Evolutionary conservation across 2,329 filamentous ascomycete species (phyloP).

Genomic region (Capronia epimyces): DNA sequence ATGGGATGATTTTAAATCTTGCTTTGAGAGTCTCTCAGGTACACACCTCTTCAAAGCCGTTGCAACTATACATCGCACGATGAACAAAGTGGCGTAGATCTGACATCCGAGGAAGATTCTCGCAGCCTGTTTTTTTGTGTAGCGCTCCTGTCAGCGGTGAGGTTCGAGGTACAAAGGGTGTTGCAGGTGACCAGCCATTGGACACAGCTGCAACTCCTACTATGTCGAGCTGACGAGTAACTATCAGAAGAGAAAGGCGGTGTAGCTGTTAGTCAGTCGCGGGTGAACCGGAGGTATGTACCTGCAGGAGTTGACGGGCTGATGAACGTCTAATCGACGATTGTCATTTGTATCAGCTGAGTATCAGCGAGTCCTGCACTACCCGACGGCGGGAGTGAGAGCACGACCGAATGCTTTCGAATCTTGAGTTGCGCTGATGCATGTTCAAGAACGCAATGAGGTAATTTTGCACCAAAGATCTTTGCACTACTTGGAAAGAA

Average conservation of each 20-base stretch:
- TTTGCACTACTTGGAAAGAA: slow-evolving; percentile 6
- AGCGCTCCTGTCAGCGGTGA: slow-evolving; percentile 10
- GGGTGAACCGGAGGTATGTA: neutral
- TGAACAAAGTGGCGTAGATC: slow-evolving; percentile 1
- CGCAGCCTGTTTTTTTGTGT: slow-evolving; percentile 16
- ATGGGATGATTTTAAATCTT: slow-evolving; percentile 20
- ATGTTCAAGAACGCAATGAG: neutral
- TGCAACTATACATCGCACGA: neutral
- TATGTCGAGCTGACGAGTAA: neutral
- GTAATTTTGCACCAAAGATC: slow-evolving; percentile 12
- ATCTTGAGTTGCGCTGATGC: neutral
- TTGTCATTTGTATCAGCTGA: neutral
- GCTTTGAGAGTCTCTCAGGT: neutral
- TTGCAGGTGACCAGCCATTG: neutral
- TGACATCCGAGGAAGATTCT: slow-evolving; percentile 1
- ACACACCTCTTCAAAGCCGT: neutral
- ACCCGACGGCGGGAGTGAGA: neutral
- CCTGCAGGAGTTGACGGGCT: neutral
- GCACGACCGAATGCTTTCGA: neutral
- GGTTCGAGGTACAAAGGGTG: neutral
- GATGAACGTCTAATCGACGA: slow-evolving; percentile 1
- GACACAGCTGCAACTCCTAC: neutral
- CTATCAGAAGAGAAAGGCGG: slow-evolving; percentile 5
- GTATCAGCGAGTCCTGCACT: neutral
- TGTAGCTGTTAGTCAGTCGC: slow-evolving; percentile 11